Evolutionary conservation across 108 stramenopile genomes (phyloP), one percentile per base, ranked within the genome.

Genomic region (Cyclostephanos tholiformis): DNA sequence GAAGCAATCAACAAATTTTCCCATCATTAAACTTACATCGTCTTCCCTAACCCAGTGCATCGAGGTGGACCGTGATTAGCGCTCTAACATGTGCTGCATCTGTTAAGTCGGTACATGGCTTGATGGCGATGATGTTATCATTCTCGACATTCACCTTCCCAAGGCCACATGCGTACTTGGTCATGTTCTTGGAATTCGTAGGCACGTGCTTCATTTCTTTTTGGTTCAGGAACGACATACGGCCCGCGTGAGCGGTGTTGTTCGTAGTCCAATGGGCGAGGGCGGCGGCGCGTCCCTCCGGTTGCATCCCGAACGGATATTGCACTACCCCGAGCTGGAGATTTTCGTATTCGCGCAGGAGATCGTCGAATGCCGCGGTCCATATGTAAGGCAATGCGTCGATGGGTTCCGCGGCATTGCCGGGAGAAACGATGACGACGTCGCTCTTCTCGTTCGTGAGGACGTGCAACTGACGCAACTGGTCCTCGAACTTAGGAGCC

Each of bases 381-480:
- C 79, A 80, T 14, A 52, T 27, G 0, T 29, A 0, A 2, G 58
- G 60, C 26, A 79, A 29, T 11, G 41, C 46, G 12, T 5, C 50
- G 0, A 0, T 44, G 9, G 13, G 19, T 49, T 79, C 78, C 26
- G 70, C 70, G 27, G 64, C 41, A 55, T 77, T 77, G 0, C 78
- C 78, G 14, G 78, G 78, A n/a, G 61, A 65, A 20, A 79, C 65
- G 23, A 79, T 79, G 1, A 73, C 26, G 7, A 79, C 17, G 16
- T 72, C 51, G 16, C 63, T 63, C 1, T 72, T 38, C 65, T 64
- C 49, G 22, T 72, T 44, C 6, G 39, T 61, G 32, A 79, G 61
- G 11, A 59, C 36, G 36, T 67, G 58, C 14, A 73, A 22, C 7
- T 72, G 55, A 4, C 51, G 29, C 38, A 67, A 20, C 41, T 79